Percentiles rank a stretch among this genome's conserved stretches.
These are phyloP conservation scores for Cordia subcordata DNA, from an alignment of 257 asterid genomes.

Conservation along the genomic window DNA sequence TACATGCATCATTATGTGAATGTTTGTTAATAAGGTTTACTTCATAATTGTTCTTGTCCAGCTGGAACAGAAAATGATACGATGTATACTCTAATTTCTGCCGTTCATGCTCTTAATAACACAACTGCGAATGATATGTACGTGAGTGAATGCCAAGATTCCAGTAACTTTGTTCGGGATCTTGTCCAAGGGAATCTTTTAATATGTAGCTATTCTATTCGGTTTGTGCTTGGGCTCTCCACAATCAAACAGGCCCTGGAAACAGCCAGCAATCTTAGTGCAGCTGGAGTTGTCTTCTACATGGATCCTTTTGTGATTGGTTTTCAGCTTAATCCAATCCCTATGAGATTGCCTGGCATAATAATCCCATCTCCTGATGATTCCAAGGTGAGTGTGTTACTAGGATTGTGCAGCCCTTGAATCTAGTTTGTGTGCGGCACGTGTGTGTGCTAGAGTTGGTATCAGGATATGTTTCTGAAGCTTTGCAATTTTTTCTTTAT, in stretches of 20 bases:
- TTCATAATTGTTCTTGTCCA: conserved; percentile 30
- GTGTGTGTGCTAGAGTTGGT: not conserved
- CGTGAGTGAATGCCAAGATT: conserved; percentile 89
- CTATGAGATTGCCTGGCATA: conserved; percentile 84
- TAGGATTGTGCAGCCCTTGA: conserved; percentile 13
- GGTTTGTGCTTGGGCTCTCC: conserved; percentile 94
- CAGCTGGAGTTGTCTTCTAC: conserved; percentile 89
- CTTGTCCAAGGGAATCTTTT: conserved; percentile 70
- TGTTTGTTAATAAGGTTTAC: not conserved
- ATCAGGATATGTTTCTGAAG: not conserved
- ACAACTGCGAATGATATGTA: conserved; percentile 59
- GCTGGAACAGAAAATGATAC: conserved; percentile 68
- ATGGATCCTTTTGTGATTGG: conserved; percentile 95
- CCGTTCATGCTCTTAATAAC: conserved; percentile 66
- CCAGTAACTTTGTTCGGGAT: conserved; percentile 51
- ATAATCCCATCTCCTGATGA: conserved; percentile 82
- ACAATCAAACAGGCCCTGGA: conserved; percentile 81
- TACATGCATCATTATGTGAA: no score
- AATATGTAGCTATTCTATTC: conserved; percentile 96
- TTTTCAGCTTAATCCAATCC: conserved; percentile 84
- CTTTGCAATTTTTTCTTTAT: conserved; percentile 4
- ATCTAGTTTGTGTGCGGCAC: not conserved
- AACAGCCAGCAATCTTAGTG: conserved; percentile 77
- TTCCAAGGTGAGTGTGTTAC: conserved; percentile 59
- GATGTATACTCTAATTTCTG: conserved; percentile 79